phyloP scores from a whole-genome alignment of 768 basidiomycete species.

The Trametes villosa region DNA sequence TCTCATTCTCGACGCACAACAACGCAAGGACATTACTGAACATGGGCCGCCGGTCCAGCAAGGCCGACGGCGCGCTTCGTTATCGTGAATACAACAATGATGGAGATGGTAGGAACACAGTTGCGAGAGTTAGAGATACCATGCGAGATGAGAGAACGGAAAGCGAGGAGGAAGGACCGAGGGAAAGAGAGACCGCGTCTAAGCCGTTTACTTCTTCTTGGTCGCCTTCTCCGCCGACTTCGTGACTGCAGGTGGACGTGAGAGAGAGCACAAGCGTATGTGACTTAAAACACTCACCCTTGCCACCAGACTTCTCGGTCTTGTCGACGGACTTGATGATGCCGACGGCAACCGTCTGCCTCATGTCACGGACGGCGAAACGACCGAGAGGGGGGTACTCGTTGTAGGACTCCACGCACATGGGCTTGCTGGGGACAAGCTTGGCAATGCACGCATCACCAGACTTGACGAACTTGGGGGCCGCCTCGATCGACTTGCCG shows the following conservation, averaged over 20 bases:
- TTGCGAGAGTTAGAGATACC: slow-evolving; percentile 39
- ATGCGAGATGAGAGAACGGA: slow-evolving; percentile 48
- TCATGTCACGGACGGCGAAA: slow-evolving; percentile 99
- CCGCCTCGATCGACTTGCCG: slow-evolving; percentile 87
- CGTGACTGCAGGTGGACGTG: too few relatives aligned
- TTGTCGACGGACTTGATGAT: slow-evolving; percentile 99
- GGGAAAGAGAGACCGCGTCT: slow-evolving; percentile 49
- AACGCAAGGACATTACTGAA: slow-evolving; percentile 33
- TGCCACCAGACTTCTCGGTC: slow-evolving; percentile 87
- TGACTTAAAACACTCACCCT: slow-evolving; percentile 70
- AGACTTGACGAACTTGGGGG: slow-evolving; percentile 98
- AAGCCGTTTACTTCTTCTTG: slow-evolving; percentile 87
- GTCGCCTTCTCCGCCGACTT: slow-evolving; percentile 96
- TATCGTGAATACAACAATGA: slow-evolving; percentile 43
- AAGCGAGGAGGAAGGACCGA: slow-evolving; percentile 44
- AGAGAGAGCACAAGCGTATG: too few relatives aligned
- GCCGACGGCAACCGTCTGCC: slow-evolving; percentile 98
- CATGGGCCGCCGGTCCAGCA: slow-evolving; percentile 36
- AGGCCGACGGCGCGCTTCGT: slow-evolving; percentile 36
- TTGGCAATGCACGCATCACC: slow-evolving; percentile 99
- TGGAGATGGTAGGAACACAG: slow-evolving; percentile 35
- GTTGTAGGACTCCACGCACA: slow-evolving; percentile 93
- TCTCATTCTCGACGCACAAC: slow-evolving; percentile 36
- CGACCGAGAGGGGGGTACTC: slow-evolving; percentile 99
- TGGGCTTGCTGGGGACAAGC: slow-evolving; percentile 94